Base-by-base conservation (phyloP, 2,329 filamentous ascomycete genomes). In the Cryphonectria radicalis region DNA sequence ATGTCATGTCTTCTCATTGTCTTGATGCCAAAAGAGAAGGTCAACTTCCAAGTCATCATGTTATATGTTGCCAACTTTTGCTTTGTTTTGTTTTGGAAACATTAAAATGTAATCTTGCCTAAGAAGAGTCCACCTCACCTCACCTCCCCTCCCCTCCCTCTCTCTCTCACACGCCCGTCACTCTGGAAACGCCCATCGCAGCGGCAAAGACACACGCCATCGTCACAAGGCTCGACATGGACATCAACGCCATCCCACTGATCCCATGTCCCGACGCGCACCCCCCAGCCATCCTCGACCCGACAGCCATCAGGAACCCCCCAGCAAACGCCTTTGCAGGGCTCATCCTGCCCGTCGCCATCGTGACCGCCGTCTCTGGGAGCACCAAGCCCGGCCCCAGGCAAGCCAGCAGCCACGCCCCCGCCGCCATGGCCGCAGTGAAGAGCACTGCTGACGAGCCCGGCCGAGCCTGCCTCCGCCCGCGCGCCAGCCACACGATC, bases 241-340 rank as follows among this genome's bases (percentile, higher is more conserved):
- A 89, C 66, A 92, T 81, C 72, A 90, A 81, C n/a, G 88, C 87
- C 76, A 92, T 84, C 0, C 91, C 91, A 71, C 88, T 91, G 73
- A 93, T 89, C 0, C 91, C 91, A 77, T 93, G 91, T 0, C 91
- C 90, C 6, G 88, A 90, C 0, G 90, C 91, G 74, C 91, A 93
- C 0, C 91, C 91, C 1, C 89, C 90, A 0, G 88, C 90, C 69
- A 92, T 76, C 65, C 90, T 85, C 1, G 89, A 84, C 0, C 91
- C 91, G 11, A 92, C 77, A 0, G 86, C 84, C 81, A 92, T 87
- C 19, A 86, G 71, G 4, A 86, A 81, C 0, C 90, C 91, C 1
- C 90, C 90, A 0, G 83, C 63, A 0, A 85, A 75, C 0, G 88
- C 86, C 73, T 81, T 77, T 1, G 76, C 35, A 0, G 82, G 81